Percentiles rank a stretch among this genome's conserved stretches.
Conservation (phyloP, 2,329 filamentous ascomycete genomes). For the Parastagonospora nodorum region DNA sequence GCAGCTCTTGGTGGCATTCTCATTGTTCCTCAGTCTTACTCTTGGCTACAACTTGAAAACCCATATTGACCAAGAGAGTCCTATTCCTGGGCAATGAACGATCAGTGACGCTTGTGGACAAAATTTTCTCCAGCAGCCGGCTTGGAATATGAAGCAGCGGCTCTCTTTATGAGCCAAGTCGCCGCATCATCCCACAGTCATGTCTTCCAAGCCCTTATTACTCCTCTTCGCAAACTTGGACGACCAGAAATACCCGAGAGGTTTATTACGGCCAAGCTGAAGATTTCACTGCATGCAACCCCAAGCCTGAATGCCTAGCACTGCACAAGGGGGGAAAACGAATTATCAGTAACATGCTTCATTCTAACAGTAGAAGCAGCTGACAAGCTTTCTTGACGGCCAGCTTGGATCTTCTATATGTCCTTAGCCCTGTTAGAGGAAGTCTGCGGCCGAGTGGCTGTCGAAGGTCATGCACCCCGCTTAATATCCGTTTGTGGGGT, state of each 20-base stretch:
- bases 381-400: constrained; percentile 16
- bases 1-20: no score
- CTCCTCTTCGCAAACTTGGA: constrained; percentile 6
- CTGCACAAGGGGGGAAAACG: constrained; percentile 19
- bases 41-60: neutral
- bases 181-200: constrained; percentile 10
- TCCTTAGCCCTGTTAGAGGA: constrained; percentile 13
- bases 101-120: constrained; percentile 21
- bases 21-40: no score
- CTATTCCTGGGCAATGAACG: constrained; percentile 15
- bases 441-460: constrained; percentile 4
- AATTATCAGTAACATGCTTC: constrained; percentile 9
- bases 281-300: constrained; percentile 21
- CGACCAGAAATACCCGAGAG: constrained; percentile 1
- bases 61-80: constrained; percentile 9
- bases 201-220: constrained; percentile 6
- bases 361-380: constrained; percentile 4
- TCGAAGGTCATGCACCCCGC: constrained; percentile 12
- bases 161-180: constrained; percentile 5
- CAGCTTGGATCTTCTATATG: constrained; percentile 24
- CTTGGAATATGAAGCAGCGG: constrained; percentile 11
- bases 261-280: constrained; percentile 20
- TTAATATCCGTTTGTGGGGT: constrained; percentile 23
- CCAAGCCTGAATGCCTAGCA: constrained; percentile 12
- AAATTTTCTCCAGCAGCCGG: constrained; percentile 21